These are phyloP conservation scores for Colletotrichum coccodes DNA, from an alignment of 2,329 filamentous ascomycete species.

Conservation along the genomic window DNA sequence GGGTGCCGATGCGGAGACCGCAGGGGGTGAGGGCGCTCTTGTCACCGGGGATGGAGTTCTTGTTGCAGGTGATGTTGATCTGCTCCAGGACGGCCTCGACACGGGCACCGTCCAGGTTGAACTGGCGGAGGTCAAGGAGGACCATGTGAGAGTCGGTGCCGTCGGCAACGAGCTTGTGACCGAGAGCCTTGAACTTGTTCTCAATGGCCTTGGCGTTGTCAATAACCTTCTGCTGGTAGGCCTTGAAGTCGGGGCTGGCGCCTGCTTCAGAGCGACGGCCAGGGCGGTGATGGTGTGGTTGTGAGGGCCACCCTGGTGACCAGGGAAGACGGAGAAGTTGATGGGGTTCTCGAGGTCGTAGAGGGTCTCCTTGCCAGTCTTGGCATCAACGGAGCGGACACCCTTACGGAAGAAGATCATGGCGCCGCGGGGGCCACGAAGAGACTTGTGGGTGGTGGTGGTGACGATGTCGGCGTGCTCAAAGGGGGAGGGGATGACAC, in stretches of 20 bases:
- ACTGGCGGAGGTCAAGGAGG: constrained; percentile 89
- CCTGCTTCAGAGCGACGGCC: constrained; percentile 94
- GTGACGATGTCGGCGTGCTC: constrained; percentile 94
- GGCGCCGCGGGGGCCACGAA: constrained; percentile 94
- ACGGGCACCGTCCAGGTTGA: constrained; percentile 89
- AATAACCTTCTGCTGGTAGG: constrained; percentile 93
- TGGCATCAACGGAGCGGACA: constrained; percentile 87
- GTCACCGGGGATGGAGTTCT: constrained; percentile 98
- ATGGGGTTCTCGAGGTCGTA: constrained; percentile 97
- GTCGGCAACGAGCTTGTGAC: constrained; percentile 93
- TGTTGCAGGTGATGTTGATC: constrained; percentile 99
- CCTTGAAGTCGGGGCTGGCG: constrained; percentile 90
- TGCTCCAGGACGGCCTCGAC: constrained; percentile 96
- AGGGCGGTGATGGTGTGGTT: constrained; percentile 99
- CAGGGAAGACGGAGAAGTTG: constrained; percentile 99
- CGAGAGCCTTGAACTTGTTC: constrained; percentile 83
- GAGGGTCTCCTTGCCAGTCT: constrained; percentile 87
- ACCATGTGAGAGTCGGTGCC: constrained; percentile 99
- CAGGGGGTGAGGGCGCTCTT: constrained; percentile 95
- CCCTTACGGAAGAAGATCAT: constrained; percentile 99
- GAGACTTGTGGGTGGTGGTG: constrained; percentile 98
- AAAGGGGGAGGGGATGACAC: constrained; percentile 94
- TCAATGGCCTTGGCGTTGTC: constrained; percentile 94
- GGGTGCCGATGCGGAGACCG: constrained; percentile 95
- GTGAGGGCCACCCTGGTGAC: constrained; percentile 97